Evolutionary conservation across 371 early-diverging fungal species (phyloP).

Genomic region (Rhizopus stolonifer): DNA sequence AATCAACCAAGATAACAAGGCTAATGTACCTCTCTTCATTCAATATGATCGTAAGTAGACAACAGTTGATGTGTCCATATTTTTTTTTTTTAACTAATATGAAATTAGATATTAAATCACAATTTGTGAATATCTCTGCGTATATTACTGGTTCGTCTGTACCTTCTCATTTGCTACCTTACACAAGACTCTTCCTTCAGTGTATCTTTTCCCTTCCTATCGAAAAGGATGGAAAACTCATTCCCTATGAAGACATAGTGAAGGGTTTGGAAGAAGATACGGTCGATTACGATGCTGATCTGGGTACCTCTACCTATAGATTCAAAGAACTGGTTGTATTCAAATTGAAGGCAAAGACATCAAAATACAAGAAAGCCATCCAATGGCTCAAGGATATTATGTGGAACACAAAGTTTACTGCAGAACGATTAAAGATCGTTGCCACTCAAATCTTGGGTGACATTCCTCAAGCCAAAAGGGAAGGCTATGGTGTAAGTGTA

Average conservation of each 20-base stretch:
- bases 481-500: slow-evolving; percentile 55
- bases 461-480: slow-evolving; percentile 63
- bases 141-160: slow-evolving; percentile 50
- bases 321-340: slow-evolving; percentile 56
- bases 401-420: slow-evolving; percentile 63
- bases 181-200: slow-evolving; percentile 57
- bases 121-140: slow-evolving; percentile 55
- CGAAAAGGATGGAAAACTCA: slow-evolving; percentile 36
- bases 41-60: slow-evolving; percentile 63
- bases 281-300: slow-evolving; percentile 46
- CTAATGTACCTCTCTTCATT: slow-evolving; percentile 59
- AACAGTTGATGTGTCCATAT: not conserved
- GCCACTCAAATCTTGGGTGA: slow-evolving; percentile 61
- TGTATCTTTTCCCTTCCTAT: slow-evolving; percentile 61
- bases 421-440: slow-evolving; percentile 61
- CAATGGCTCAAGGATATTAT: slow-evolving; percentile 63
- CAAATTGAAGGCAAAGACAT: slow-evolving; percentile 47
- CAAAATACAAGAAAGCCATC: slow-evolving; percentile 56
- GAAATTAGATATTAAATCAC: slow-evolving; percentile 56
- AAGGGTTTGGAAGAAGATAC: slow-evolving; percentile 61
- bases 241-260: slow-evolving; percentile 61
- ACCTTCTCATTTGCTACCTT: slow-evolving; percentile 55
- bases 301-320: slow-evolving; percentile 44
- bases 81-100: not conserved
- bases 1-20: slow-evolving; percentile 47